phyloP scores from a whole-genome alignment of 768 basidiomycete genomes.

The Mycena latifolia region DNA sequence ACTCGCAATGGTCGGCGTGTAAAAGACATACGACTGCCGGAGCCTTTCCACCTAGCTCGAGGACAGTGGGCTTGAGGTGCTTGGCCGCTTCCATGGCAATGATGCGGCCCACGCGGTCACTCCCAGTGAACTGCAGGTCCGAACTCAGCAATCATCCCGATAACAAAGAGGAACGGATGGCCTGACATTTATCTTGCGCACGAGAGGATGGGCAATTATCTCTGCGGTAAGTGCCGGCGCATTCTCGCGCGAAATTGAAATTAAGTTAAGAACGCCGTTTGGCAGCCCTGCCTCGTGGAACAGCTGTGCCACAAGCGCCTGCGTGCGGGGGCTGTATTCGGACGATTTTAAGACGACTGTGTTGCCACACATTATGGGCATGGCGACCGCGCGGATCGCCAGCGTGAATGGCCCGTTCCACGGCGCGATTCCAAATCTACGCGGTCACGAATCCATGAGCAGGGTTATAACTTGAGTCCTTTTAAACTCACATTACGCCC shows the following conservation, averaged over 20 bases:
- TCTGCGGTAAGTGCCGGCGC: conserved; percentile 59
- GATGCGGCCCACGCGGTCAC: conserved; percentile 64
- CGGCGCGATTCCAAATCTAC: conserved; percentile 64
- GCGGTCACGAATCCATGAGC: neutral
- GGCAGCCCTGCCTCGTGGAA: conserved; percentile 73
- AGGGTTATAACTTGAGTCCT: neutral
- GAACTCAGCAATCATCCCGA: neutral
- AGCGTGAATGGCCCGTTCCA: conserved; percentile 68
- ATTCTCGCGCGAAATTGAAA: conserved; percentile 59
- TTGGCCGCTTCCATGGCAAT: conserved; percentile 68
- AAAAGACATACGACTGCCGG: conserved; percentile 59
- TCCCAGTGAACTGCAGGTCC: conserved; percentile 63
- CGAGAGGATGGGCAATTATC: conserved; percentile 66
- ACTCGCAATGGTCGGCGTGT: neutral
- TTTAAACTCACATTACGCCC: conserved; percentile 61
- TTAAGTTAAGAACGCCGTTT: conserved; percentile 67
- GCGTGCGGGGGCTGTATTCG: conserved; percentile 62
- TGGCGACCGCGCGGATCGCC: conserved; percentile 56
- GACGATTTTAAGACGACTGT: conserved; percentile 67
- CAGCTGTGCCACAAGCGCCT: conserved; percentile 58
- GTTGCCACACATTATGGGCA: conserved; percentile 68
- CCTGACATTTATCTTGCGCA: conserved; percentile 65
- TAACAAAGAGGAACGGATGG: neutral
- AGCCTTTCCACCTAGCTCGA: conserved; percentile 70
- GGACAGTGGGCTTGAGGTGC: conserved; percentile 64